Conservation (phyloP, 352 stramenopile genomes). For the Plasmopara halstedii region DNA sequence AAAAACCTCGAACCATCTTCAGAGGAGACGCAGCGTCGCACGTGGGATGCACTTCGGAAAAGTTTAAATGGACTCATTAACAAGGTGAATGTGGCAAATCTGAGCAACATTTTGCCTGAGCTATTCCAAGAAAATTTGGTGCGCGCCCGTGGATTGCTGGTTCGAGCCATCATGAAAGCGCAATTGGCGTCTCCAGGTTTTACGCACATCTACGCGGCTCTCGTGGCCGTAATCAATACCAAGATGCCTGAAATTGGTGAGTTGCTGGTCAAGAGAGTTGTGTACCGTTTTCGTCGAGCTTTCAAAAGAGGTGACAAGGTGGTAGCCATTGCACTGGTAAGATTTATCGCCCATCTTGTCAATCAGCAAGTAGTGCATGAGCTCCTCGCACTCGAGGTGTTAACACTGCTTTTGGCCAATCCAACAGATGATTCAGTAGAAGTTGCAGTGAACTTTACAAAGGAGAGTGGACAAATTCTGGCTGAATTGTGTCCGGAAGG, state of each 20-base stretch:
- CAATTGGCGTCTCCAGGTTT: slow-evolving; percentile 94
- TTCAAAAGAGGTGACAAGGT: slow-evolving; percentile 97
- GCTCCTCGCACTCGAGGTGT: slow-evolving; percentile 95
- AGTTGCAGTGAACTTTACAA: slow-evolving; percentile 97
- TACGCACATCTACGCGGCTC: slow-evolving; percentile 94
- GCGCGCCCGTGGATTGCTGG: slow-evolving; percentile 91
- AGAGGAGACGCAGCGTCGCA: slow-evolving; percentile 85
- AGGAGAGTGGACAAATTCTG: slow-evolving; percentile 91
- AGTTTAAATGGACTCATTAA: slow-evolving; percentile 99
- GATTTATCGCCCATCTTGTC: slow-evolving; percentile 98
- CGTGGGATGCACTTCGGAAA: slow-evolving; percentile 95
- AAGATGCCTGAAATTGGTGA: slow-evolving; percentile 98
- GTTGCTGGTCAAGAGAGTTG: slow-evolving; percentile 88
- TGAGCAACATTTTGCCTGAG: slow-evolving; percentile 93
- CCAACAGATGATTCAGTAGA: slow-evolving; percentile 98
- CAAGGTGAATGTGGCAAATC: slow-evolving; percentile 91
- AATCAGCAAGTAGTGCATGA: slow-evolving; percentile 98
- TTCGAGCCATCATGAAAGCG: slow-evolving; percentile 93
- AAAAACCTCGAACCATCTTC: slow-evolving; percentile 26
- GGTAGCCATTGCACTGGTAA: slow-evolving; percentile 89
- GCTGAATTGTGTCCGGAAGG: slow-evolving; percentile 81
- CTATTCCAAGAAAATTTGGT: slow-evolving; percentile 98
- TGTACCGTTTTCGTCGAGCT: slow-evolving; percentile 92
- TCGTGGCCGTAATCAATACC: slow-evolving; percentile 98
- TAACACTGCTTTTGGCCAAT: slow-evolving; percentile 95